phyloP scores from a whole-genome alignment of 495 filamentous ascomycete species.

The Xanthoparmelia taractica region DNA sequence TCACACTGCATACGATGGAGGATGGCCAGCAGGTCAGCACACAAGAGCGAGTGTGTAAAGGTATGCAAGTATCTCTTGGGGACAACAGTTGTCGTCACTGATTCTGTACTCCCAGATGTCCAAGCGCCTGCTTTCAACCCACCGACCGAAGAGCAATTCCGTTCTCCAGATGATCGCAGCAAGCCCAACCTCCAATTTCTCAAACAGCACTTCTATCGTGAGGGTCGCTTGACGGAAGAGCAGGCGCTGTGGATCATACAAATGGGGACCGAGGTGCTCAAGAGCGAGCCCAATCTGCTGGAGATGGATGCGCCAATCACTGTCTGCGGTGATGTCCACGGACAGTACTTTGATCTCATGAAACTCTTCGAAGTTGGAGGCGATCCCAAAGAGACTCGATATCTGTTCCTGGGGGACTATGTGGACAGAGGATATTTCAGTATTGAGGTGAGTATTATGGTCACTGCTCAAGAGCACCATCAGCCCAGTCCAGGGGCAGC shows the following conservation, averaged over 20 bases:
- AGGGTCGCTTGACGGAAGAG: conserved; percentile 92
- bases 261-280: conserved; percentile 73
- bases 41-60: conserved; percentile 92
- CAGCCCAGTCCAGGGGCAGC: not conserved
- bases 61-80: conserved; percentile 41
- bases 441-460: conserved; percentile 60
- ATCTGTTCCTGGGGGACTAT: conserved; percentile 96
- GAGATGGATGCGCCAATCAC: conserved; percentile 99
- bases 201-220: conserved; percentile 96
- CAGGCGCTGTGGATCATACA: conserved; percentile 94
- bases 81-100: conserved; percentile 18
- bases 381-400: conserved; percentile 90
- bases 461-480: not conserved
- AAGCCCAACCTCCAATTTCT: conserved; percentile 92
- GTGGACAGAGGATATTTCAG: conserved; percentile 98
- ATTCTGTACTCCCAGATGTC: conserved; percentile 56
- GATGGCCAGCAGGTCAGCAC: conserved; percentile 94
- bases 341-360: conserved; percentile 98
- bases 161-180: conserved; percentile 66
- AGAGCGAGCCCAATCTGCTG: conserved; percentile 83
- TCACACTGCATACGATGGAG: conserved; percentile 95
- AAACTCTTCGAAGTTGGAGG: conserved; percentile 98
- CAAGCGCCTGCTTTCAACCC: conserved; percentile 92
- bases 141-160: conserved; percentile 75
- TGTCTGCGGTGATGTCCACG: conserved; percentile 98